Percentiles rank a stretch among this genome's conserved stretches.
Conservation (phyloP, 805 yeast species). For the Schizosaccharomyces japonicus region DNA sequence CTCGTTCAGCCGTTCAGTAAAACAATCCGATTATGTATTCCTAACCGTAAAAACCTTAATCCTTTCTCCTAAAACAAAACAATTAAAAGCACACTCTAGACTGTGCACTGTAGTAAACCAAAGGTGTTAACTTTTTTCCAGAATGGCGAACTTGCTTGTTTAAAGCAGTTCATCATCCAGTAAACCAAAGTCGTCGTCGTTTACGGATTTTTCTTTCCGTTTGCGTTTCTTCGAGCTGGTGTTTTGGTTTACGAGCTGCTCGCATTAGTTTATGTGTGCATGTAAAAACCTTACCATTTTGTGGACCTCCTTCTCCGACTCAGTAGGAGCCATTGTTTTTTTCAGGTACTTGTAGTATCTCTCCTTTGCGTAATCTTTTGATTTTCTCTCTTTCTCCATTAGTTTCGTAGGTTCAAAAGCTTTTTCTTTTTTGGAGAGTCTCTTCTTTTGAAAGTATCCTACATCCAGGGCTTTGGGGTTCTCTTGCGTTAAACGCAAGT, state of each 20-base stretch:
- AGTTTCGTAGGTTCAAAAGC: slow-evolving; percentile 1
- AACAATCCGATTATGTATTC: no score
- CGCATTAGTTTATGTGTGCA: not conserved
- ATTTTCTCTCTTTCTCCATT: not conserved
- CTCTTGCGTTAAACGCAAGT: not conserved
- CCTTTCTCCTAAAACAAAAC: no score
- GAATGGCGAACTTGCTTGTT: no score
- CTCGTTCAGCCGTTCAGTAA: no score
- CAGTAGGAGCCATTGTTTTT: not conserved
- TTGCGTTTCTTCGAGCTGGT: not conserved
- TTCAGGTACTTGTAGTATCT: not conserved
- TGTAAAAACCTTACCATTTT: not conserved
- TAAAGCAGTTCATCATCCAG: not conserved
- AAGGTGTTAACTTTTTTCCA: no score
- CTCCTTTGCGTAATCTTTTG: not conserved
- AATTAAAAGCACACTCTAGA: no score
- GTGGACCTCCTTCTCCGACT: not conserved
- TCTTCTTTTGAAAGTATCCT: not conserved
- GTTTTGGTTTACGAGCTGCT: not conserved
- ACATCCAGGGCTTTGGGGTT: not conserved
- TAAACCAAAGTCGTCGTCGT: not conserved
- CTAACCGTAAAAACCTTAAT: no score
- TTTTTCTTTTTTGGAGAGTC: not conserved
- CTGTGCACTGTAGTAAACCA: no score
- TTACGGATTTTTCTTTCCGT: not conserved